Evolutionary conservation across 2,329 filamentous ascomycete species (phyloP), one percentile per base, ranked within the genome.

Genomic region (Venturiaceae sp.): DNA sequence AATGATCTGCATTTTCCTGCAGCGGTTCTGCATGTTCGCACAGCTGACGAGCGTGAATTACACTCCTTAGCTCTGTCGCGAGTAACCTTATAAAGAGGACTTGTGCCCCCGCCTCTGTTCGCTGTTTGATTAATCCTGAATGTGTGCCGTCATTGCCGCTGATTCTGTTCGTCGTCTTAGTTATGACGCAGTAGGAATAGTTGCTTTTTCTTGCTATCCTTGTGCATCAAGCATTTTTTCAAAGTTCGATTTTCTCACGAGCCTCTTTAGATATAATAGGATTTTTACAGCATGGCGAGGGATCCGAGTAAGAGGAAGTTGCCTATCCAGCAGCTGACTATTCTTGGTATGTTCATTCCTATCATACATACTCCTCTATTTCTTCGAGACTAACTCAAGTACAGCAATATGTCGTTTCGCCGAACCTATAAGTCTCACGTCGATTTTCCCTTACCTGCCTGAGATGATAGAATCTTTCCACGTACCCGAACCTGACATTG

Each of bases 361-460:
- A 3, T 1, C 44, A 62, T 30, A 16, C 28, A 23, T 13, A 9
- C 32, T 14, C 19, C 14, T 11, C n/a, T 30, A 41, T 36, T 39
- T 53, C 16, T 28, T 21, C 44, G 21, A 26, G n/a, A 16, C 26
- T 62, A 56, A 55, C n/a, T 37, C 33, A 16, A 33, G 50, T 23
- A 30, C 66, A 95, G 91, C 90, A 71, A 90, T 96, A 78, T 92
- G 95, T 69, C 90, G 92, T 62, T 83, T 96, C 64, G 89, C 91
- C 57, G 92, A 96, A 73, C 92, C 92, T 23, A 92, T 96, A 66
- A 91, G 92, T 55, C 82, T 96, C 63, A 96, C 91, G 1, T 94
- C 89, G 68, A 94, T 96, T 72, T 95, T 92, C 66, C 92, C 92
- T 21, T 96, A 96, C 89, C 61, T 95, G 85, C 37, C 92, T 89